Conservation (phyloP, 2,329 filamentous ascomycete genomes). For the Epichloe baconii region DNA sequence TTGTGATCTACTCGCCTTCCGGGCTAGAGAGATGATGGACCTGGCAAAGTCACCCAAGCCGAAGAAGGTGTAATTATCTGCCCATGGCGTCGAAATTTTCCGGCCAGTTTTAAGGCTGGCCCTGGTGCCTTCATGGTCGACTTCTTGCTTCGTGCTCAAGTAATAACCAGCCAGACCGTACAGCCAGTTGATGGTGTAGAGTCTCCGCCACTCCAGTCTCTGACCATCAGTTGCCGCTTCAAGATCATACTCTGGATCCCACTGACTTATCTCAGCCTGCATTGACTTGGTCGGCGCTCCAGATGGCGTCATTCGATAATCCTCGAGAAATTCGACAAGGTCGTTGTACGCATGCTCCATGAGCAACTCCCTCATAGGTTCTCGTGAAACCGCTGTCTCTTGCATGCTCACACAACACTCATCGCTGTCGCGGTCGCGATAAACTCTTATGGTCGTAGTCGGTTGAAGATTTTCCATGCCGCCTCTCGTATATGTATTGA, state of each 20-base stretch:
- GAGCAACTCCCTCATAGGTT: conserved; percentile 31
- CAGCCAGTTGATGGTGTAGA: conserved; percentile 37
- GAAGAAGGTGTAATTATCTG: conserved; percentile 21
- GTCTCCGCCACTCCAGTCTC: conserved; percentile 30
- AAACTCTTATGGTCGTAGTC: conserved; percentile 2
- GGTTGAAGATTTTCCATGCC: conserved; percentile 17
- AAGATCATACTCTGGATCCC: conserved; percentile 29
- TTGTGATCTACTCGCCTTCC: conserved; percentile 27
- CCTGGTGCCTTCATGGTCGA: neutral
- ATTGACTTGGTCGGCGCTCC: conserved; percentile 34
- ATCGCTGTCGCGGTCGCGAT: too few species aligned
- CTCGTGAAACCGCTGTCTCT: neutral
- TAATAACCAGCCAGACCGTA: conserved; percentile 37
- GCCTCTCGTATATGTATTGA: conserved; percentile 26
- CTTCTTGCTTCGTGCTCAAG: conserved; percentile 10
- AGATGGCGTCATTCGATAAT: conserved; percentile 30
- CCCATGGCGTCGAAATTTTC: conserved; percentile 10
- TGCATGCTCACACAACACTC: neutral
- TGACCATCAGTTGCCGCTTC: conserved; percentile 23
- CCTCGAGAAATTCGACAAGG: conserved; percentile 30
- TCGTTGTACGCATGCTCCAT: conserved; percentile 28
- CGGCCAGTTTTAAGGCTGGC: neutral
- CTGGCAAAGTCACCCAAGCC: conserved; percentile 33
- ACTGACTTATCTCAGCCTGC: conserved; percentile 23
- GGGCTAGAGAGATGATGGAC: conserved; percentile 29